Evolutionary conservation across 1,139 yeast species (phyloP).

Genomic region (Geotrichum siamense): DNA sequence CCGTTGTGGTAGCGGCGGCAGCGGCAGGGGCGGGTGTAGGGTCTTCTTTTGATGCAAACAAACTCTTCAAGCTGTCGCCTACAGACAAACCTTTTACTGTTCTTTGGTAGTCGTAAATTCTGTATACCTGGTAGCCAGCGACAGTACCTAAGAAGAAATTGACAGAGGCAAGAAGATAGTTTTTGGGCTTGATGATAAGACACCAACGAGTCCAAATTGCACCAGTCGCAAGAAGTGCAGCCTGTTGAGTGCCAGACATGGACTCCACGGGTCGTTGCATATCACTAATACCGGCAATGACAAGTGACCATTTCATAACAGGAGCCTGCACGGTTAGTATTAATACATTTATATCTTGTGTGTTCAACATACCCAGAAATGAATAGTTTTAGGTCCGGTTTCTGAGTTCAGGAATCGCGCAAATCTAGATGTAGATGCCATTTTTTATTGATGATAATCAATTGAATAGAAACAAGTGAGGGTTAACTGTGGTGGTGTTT

Average conservation of each 20-base stretch:
- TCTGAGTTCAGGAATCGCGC: conserved; percentile 70
- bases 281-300: conserved; percentile 84
- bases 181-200: conserved; percentile 83
- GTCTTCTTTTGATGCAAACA: background rate
- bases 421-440: conserved; percentile 38
- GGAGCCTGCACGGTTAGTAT: conserved; percentile 39
- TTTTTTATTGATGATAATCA: too few relatives aligned
- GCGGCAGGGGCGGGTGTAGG: background rate
- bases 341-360: background rate
- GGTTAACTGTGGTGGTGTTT: too few relatives aligned
- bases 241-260: conserved; percentile 84
- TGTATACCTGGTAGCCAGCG: conserved; percentile 73
- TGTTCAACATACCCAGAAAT: conserved; percentile 61
- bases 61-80: background rate
- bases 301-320: conserved; percentile 73
- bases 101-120: conserved; percentile 63
- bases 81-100: conserved; percentile 32
- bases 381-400: conserved; percentile 93
- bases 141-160: conserved; percentile 89
- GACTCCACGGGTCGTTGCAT: conserved; percentile 85
- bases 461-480: too few relatives aligned
- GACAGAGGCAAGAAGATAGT: conserved; percentile 80
- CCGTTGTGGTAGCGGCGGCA: too few relatives aligned
- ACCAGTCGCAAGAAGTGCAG: conserved; percentile 87
- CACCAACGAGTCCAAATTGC: conserved; percentile 99